Conservation (phyloP, 2,329 filamentous ascomycete species). For the Penicillium sclerotigenum region DNA sequence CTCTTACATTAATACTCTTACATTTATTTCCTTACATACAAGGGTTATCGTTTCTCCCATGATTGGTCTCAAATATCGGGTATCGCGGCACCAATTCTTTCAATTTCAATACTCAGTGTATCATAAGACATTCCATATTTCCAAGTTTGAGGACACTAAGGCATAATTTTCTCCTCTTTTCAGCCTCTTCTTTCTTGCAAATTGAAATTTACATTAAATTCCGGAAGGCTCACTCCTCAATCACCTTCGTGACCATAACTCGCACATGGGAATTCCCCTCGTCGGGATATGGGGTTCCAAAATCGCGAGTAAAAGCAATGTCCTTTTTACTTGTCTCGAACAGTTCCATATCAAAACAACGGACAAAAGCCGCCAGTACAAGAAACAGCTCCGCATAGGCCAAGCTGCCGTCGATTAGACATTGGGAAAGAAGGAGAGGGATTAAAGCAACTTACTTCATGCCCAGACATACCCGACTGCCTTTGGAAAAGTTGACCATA, state of each 20-base stretch:
- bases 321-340: slow-evolving; percentile 11
- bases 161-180: not conserved
- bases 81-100: not conserved
- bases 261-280: slow-evolving; percentile 7
- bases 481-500: slow-evolving; percentile 26
- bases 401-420: slow-evolving; percentile 9
- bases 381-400: slow-evolving; percentile 20
- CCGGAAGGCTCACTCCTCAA: not conserved
- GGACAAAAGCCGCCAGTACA: slow-evolving; percentile 11
- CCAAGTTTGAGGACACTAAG: not conserved
- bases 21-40: too few relatives aligned
- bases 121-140: not conserved
- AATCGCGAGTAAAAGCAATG: slow-evolving; percentile 17
- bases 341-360: slow-evolving; percentile 15
- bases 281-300: slow-evolving; percentile 14
- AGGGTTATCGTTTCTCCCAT: not conserved
- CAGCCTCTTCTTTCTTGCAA: not conserved
- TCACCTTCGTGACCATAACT: slow-evolving; percentile 3
- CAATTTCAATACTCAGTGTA: not conserved
- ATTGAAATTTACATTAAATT: not conserved
- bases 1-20: too few relatives aligned
- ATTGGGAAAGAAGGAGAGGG: not conserved
- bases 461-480: slow-evolving; percentile 25
- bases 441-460: slow-evolving; percentile 21
- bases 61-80: not conserved